Evolutionary conservation across 257 asterid genomes (phyloP).

Genomic region (Ophiorrhiza pumila): DNA sequence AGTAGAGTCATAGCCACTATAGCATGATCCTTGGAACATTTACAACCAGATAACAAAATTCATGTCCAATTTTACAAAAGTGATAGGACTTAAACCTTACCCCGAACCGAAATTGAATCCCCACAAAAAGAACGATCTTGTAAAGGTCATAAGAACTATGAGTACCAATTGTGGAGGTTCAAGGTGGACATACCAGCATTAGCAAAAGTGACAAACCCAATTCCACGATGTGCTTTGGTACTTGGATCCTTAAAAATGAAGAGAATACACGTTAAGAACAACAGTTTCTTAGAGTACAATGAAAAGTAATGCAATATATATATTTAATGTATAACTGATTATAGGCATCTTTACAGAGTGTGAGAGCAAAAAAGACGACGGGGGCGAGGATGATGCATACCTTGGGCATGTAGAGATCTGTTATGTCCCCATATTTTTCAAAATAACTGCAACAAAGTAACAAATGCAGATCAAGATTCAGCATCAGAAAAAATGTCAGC

Average conservation of each 20-base stretch:
- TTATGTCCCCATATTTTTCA: constrained; percentile 83
- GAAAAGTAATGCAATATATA: neutral
- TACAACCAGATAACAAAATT: neutral
- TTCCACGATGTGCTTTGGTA: constrained; percentile 95
- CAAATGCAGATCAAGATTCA: constrained; percentile 17
- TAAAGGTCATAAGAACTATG: neutral
- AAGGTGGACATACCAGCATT: constrained; percentile 54
- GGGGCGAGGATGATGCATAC: constrained; percentile 31
- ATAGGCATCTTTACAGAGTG: neutral
- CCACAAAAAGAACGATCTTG: neutral
- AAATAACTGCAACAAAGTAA: constrained; percentile 65
- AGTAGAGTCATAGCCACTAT: neutral
- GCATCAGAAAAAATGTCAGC: neutral
- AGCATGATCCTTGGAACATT: neutral
- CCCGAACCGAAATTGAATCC: neutral
- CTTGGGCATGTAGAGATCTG: constrained; percentile 98
- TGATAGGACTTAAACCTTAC: neutral
- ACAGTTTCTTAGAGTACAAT: constrained; percentile 4
- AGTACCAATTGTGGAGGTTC: constrained; percentile 11
- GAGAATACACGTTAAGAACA: constrained; percentile 1
- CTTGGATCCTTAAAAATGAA: constrained; percentile 64
- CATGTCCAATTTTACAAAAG: neutral
- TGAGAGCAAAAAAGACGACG: neutral
- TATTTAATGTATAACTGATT: neutral
- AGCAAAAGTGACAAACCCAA: constrained; percentile 88